Percentiles rank a stretch among this genome's conserved stretches.
Evolutionary conservation across 306 rosid species (phyloP).

Genomic region (Cicer cuneatum): DNA sequence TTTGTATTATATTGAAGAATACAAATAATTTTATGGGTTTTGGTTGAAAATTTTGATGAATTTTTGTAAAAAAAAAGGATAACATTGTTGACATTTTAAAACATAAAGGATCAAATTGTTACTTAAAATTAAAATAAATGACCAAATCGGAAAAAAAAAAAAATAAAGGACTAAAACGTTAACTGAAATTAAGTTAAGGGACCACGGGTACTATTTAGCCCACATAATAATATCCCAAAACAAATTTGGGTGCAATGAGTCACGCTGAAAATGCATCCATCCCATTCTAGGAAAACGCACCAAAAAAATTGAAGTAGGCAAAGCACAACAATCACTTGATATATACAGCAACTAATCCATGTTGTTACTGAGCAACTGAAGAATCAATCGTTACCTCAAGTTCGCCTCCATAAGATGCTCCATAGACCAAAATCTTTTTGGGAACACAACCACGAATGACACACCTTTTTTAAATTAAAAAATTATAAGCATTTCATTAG

Average conservation of each 20-base stretch:
- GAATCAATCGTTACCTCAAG: slow-evolving; percentile 67
- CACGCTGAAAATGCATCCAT: background rate
- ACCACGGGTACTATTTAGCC: too few relatives aligned
- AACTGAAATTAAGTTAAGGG: too few relatives aligned
- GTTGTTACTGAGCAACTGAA: slow-evolving; percentile 27
- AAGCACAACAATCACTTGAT: slow-evolving; percentile 2
- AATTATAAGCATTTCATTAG: slow-evolving; percentile 24
- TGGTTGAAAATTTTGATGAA: too few relatives aligned
- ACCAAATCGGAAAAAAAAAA: too few relatives aligned
- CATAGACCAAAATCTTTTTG: slow-evolving; percentile 95
- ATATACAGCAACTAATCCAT: slow-evolving; percentile 21
- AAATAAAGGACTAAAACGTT: too few relatives aligned
- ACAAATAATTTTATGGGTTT: too few relatives aligned
- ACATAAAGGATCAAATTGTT: too few relatives aligned
- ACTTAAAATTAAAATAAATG: too few relatives aligned
- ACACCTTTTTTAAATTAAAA: slow-evolving; percentile 69
- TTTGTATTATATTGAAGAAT: too few relatives aligned
- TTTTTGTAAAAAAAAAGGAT: too few relatives aligned
- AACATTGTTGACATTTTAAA: too few relatives aligned
- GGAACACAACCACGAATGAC: slow-evolving; percentile 99
- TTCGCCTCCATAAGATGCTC: slow-evolving; percentile 84
- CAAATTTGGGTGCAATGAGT: slow-evolving; percentile 28
- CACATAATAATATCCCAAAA: slow-evolving; percentile 6
- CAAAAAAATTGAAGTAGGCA: slow-evolving; percentile 4
- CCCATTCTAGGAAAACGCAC: background rate